phyloP scores from a whole-genome alignment of 2,329 filamentous ascomycete species.

The Venturia effusa region DNA sequence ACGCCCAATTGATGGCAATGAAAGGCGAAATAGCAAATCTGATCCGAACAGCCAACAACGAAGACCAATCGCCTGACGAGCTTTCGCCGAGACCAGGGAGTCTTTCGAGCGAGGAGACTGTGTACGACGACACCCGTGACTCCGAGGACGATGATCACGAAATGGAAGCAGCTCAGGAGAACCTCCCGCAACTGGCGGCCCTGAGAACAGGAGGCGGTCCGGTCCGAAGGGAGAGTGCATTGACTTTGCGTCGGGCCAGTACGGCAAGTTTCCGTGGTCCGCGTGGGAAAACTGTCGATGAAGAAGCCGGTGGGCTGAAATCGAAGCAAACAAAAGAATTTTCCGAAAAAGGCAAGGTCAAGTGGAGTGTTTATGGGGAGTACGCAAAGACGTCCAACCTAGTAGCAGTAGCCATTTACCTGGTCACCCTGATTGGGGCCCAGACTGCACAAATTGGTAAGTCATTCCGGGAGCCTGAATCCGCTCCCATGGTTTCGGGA shows the following conservation, averaged over 20 bases:
- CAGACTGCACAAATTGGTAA: slow-evolving; percentile 73
- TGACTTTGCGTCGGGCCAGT: slow-evolving; percentile 79
- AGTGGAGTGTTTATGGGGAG: slow-evolving; percentile 88
- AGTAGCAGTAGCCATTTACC: slow-evolving; percentile 69
- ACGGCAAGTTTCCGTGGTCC: slow-evolving; percentile 82
- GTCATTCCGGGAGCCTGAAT: slow-evolving; percentile 18
- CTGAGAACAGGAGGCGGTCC: slow-evolving; percentile 46
- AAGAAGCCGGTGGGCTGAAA: slow-evolving; percentile 62
- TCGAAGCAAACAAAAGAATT: slow-evolving; percentile 82
- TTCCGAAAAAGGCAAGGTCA: slow-evolving; percentile 91
- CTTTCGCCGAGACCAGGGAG: neutral
- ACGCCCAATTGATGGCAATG: slow-evolving; percentile 83
- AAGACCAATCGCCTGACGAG: slow-evolving; percentile 25
- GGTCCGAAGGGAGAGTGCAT: slow-evolving; percentile 58
- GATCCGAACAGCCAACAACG: slow-evolving; percentile 60
- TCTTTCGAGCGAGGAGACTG: slow-evolving; percentile 30
- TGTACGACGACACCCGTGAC: slow-evolving; percentile 38
- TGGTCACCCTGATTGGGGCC: slow-evolving; percentile 63
- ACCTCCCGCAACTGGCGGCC: slow-evolving; percentile 62
- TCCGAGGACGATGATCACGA: slow-evolving; percentile 37
- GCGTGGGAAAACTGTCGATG: slow-evolving; percentile 72
- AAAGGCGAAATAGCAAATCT: slow-evolving; percentile 82
- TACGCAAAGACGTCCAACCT: slow-evolving; percentile 94
- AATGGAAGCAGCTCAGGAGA: slow-evolving; percentile 54
- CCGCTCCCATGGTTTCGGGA: neutral